A percentile compares a stretch with the other conserved stretches of the same genome.
Conservation (phyloP, 2,329 filamentous ascomycete genomes). For the Chrysoporthe deuterocubensis region DNA sequence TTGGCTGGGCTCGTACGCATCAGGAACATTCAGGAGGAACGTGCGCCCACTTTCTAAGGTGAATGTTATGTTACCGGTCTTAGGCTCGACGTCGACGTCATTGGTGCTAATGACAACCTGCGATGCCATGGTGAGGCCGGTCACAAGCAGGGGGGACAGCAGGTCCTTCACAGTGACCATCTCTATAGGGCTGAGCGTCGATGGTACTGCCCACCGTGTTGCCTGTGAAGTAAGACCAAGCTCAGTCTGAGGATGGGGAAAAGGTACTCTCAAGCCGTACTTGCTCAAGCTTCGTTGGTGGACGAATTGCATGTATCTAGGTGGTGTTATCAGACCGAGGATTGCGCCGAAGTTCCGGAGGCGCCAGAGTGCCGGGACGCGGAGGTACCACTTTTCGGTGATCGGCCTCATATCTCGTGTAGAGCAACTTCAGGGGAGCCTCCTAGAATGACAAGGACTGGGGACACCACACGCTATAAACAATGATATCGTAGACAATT, state of each 20-base stretch:
- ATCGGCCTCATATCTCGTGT: neutral
- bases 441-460: neutral
- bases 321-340: neutral
- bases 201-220: neutral
- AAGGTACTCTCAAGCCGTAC: neutral
- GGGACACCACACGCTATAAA: neutral
- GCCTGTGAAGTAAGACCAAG: neutral
- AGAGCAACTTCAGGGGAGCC: neutral
- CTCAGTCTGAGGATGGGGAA: neutral
- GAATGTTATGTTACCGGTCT: slow-evolving; percentile 32
- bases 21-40: slow-evolving; percentile 34
- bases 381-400: neutral
- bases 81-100: neutral
- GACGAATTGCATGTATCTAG: neutral
- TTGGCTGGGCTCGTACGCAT: slow-evolving; percentile 29
- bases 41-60: slow-evolving; percentile 32
- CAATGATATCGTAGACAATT: neutral
- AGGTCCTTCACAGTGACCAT: neutral
- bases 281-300: neutral
- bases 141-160: neutral
- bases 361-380: neutral
- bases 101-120: slow-evolving; percentile 6
- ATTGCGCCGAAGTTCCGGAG: neutral
- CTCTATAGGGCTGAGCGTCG: neutral
- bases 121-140: neutral